Base-by-base conservation (phyloP, 306 rosid species). In the Fragaria iinumae region DNA sequence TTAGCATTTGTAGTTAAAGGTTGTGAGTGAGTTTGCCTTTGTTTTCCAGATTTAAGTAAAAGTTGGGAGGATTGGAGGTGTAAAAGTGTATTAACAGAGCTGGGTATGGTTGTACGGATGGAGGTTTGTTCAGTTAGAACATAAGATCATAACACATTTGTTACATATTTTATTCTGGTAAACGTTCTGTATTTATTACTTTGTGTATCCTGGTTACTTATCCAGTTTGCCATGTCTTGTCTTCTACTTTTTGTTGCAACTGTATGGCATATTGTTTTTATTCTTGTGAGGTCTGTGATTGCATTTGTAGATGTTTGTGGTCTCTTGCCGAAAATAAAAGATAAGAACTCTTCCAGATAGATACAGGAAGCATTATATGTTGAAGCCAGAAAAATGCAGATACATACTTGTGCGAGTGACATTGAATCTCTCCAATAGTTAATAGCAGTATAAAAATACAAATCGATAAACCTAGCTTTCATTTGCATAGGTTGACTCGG, bases 21-120 rank as follows among this genome's bases (percentile, higher is more conserved):
- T 75, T 72, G 76, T n/a, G 82, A 72, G 21, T 34, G 49, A 41
- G 49, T 43, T 55, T 55, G 67, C 65, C 20, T 75, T 50, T 20
- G 41, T 39, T 76, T 52, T 62, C 11, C 62, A 39, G 32, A 1
- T 17, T 60, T 1, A 59, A 25, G 77, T 43, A 25, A 23, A 23
- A 41, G 53, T 43, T 12, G 57, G 18, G 69, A 74, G 69, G 57
- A 18, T 9, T 45, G 69, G 43, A 45, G 59, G 78, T 72, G 43
- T 48, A 25, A 65, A 79, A 21, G 67, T 52, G 41, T 60, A 11
- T 32, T 71, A 7, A 10, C 18, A 23, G 71, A 38, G 5, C 8
- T 63, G 69, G 70, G 70, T 38, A 4, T 57, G 29, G 11, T 23
- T 12, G 63, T 38, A 53, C 11, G 45, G 16, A 62, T 5, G 60